A percentile compares a stretch with the other conserved stretches of the same genome.
phyloP scores from a whole-genome alignment of 768 basidiomycete genomes.

The Tulasnella sp. region DNA sequence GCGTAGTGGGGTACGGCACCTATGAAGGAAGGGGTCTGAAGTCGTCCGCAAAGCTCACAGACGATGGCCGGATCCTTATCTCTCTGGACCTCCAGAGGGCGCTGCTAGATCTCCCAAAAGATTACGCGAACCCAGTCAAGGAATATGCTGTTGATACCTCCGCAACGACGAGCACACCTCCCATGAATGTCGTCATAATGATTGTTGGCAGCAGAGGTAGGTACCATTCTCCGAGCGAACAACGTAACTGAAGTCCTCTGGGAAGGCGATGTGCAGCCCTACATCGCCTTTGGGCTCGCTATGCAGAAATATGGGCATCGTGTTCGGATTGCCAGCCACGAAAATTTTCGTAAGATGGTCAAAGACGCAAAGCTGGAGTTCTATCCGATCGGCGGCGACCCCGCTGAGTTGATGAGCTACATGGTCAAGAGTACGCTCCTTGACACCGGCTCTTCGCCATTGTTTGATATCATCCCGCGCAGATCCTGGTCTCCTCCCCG shows the following conservation, averaged over 20 bases:
- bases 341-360: constrained; percentile 46
- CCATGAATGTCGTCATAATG: constrained; percentile 50
- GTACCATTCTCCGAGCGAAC: constrained; percentile 16
- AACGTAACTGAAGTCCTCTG: no score
- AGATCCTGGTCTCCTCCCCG: constrained; percentile 57
- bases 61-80: constrained; percentile 38
- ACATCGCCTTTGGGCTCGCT: constrained; percentile 42
- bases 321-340: constrained; percentile 50
- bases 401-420: constrained; percentile 54
- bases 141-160: constrained; percentile 37
- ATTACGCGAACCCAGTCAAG: constrained; percentile 35
- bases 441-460: background rate
- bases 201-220: constrained; percentile 53
- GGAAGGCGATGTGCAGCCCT: constrained; percentile 55
- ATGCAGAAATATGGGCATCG: constrained; percentile 42
- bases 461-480: background rate
- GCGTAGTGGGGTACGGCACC: constrained; percentile 28
- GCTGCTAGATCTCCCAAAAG: constrained; percentile 39
- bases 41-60: constrained; percentile 32
- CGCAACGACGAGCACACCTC: constrained; percentile 17
- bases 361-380: constrained; percentile 42
- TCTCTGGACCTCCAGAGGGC: constrained; percentile 38
- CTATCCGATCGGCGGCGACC: constrained; percentile 49
- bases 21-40: constrained; percentile 35
- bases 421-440: constrained; percentile 55